Conservation (phyloP, 2,329 filamentous ascomycete genomes). For the Trichoderma semiorbis region DNA sequence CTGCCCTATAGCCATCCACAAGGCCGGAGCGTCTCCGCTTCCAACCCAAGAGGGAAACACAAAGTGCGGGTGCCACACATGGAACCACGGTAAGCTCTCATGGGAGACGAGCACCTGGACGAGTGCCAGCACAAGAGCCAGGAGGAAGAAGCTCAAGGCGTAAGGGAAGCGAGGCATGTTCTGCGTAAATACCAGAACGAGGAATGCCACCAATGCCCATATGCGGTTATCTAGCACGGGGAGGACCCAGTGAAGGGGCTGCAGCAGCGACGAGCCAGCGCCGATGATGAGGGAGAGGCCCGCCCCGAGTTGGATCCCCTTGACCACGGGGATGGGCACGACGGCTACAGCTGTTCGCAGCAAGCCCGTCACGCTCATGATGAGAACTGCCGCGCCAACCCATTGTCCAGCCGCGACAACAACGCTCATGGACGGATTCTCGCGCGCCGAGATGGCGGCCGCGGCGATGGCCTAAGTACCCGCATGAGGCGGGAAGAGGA, state of each 20-base stretch:
- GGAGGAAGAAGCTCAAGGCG: constrained; percentile 66
- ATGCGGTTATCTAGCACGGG: constrained; percentile 73
- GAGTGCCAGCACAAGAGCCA: constrained; percentile 65
- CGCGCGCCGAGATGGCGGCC: constrained; percentile 71
- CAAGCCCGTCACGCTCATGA: constrained; percentile 78
- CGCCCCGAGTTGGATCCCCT: constrained; percentile 91
- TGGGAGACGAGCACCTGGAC: constrained; percentile 34
- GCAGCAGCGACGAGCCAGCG: constrained; percentile 66
- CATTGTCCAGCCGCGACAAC: constrained; percentile 72
- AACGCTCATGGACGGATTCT: constrained; percentile 49
- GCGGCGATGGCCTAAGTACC: constrained; percentile 71
- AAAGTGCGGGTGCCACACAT: constrained; percentile 58
- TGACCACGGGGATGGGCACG: constrained; percentile 83
- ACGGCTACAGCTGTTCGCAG: constrained; percentile 68
- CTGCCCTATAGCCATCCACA: constrained; percentile 72
- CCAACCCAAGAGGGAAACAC: constrained; percentile 35
- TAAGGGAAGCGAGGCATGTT: constrained; percentile 69
- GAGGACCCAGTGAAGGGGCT: constrained; percentile 63
- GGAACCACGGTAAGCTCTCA: constrained; percentile 47
- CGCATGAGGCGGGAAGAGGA: neutral
- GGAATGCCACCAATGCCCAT: constrained; percentile 72
- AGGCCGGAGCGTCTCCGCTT: constrained; percentile 30
- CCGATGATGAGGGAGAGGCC: constrained; percentile 79
- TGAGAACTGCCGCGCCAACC: constrained; percentile 67
- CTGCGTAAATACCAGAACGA: constrained; percentile 66